A percentile compares a stretch with the other conserved stretches of the same genome.
Conservation (phyloP, 2,329 filamentous ascomycete genomes). For the Cordyceps farinosa region DNA sequence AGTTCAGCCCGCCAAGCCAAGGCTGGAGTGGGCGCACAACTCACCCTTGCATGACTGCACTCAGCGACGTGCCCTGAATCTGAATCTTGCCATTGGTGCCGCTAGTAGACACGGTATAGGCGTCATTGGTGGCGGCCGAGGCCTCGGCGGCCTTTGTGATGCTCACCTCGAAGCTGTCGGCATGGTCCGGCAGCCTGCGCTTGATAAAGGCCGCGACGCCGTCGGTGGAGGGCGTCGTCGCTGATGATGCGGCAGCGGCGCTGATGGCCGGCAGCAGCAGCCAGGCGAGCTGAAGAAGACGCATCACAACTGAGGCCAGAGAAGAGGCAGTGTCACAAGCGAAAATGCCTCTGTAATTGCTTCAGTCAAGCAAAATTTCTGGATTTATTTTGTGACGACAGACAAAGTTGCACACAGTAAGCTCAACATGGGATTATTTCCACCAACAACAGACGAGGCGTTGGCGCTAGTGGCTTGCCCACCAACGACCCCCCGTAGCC, state of each 20-base stretch:
- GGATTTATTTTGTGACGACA: neutral
- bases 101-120: constrained; percentile 20
- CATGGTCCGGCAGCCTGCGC: constrained; percentile 22
- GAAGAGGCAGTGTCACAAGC: neutral
- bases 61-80: constrained; percentile 20
- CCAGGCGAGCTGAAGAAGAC: neutral
- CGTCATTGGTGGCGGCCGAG: constrained; percentile 14
- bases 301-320: neutral
- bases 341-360: neutral
- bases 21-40: neutral
- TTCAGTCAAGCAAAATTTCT: neutral
- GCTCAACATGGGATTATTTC: neutral
- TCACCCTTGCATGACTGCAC: constrained; percentile 21
- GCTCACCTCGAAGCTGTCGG: constrained; percentile 19
- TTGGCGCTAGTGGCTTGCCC: neutral
- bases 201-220: constrained; percentile 21
- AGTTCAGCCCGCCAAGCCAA: neutral
- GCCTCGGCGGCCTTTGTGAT: neutral
- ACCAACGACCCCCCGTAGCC: neutral
- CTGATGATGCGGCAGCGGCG: neutral
- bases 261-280: constrained; percentile 1
- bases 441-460: neutral
- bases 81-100: constrained; percentile 21
- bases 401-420: neutral
- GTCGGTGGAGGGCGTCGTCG: neutral